phyloP scores from a whole-genome alignment of 805 yeast genomes.

The Wickerhamomyces strasburgensis region DNA sequence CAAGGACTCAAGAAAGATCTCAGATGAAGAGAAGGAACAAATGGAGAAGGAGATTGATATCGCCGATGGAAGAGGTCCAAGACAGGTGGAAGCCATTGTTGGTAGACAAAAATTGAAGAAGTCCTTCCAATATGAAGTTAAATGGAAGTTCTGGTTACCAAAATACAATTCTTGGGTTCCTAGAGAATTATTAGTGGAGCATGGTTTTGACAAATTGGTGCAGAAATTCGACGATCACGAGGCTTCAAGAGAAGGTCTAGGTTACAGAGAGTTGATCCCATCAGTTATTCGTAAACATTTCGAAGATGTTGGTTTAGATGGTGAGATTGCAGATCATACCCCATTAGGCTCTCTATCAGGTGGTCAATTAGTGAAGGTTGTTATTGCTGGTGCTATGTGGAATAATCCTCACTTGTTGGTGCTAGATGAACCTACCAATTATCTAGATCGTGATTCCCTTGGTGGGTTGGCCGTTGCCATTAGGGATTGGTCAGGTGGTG shows the following conservation, averaged over 20 bases:
- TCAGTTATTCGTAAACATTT: conserved; percentile 93
- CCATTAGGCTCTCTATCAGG: conserved; percentile 96
- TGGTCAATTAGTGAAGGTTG: conserved; percentile 97
- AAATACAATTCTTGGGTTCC: conserved; percentile 93
- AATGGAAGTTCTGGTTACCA: conserved; percentile 91
- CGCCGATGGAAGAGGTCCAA: conserved; percentile 82
- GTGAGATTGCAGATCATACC: conserved; percentile 97
- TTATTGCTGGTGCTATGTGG: conserved; percentile 99
- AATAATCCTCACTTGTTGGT: conserved; percentile 96
- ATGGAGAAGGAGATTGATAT: conserved; percentile 76
- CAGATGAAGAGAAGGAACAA: conserved; percentile 70
- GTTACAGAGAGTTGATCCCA: conserved; percentile 92
- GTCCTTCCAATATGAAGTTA: conserved; percentile 93
- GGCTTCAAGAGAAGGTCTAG: conserved; percentile 98
- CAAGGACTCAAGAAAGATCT: conserved; percentile 87
- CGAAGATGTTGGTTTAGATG: conserved; percentile 95
- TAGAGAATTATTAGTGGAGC: conserved; percentile 70
- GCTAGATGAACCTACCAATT: conserved; percentile 96
- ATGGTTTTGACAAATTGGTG: conserved; percentile 85
- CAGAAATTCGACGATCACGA: conserved; percentile 98
- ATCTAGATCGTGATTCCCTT: conserved; percentile 94
- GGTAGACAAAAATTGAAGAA: conserved; percentile 97
- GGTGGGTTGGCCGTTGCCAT: conserved; percentile 98
- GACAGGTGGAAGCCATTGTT: conserved; percentile 88
- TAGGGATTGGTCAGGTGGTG: conserved; percentile 98